phyloP scores from a whole-genome alignment of 225 moss, liverwort and hornwort genomes.

The Thuidium tamariscinum region DNA sequence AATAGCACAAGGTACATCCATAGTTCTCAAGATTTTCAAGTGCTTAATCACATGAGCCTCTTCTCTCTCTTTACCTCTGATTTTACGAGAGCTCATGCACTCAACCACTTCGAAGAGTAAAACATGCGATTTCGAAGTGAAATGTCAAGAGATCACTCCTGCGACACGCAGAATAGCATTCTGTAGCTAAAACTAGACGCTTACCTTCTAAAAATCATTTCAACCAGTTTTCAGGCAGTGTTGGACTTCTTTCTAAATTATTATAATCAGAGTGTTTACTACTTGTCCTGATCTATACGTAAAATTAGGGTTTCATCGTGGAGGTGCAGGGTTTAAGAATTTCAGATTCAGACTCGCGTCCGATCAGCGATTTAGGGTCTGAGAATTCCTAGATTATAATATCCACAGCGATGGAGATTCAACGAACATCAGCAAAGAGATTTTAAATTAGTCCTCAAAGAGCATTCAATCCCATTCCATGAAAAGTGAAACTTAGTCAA shows the following conservation, averaged over 20 bases:
- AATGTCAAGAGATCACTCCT: neutral
- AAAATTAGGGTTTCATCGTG: neutral
- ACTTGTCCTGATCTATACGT: neutral
- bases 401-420: neutral
- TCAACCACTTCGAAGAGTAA: neutral
- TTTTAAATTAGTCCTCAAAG: neutral
- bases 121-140: neutral
- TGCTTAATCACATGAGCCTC: neutral
- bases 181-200: neutral
- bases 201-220: neutral
- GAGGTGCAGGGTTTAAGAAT: neutral
- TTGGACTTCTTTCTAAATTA: neutral
- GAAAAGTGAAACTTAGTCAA: neutral
- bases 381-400: neutral
- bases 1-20: too few relatives aligned
- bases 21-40: neutral
- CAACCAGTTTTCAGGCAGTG: neutral
- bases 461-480: neutral
- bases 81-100: neutral
- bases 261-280: neutral
- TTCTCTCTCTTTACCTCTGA: neutral
- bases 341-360: neutral
- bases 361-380: neutral
- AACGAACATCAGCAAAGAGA: neutral
- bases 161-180: neutral